phyloP scores from a whole-genome alignment of 371 early-diverging fungal species.

The Catenaria anguillulae region DNA sequence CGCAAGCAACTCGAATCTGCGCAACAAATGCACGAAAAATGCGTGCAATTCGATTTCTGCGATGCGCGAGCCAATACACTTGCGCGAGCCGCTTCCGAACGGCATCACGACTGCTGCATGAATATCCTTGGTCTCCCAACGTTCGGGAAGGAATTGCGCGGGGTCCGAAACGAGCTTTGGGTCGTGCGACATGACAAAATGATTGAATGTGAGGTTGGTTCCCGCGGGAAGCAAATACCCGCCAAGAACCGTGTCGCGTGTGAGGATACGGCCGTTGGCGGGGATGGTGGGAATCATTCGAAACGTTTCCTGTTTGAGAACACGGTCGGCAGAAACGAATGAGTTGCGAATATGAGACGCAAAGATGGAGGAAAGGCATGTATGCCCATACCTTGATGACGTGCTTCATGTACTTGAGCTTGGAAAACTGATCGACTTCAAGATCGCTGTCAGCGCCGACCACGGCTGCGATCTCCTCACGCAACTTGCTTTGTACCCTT shows the following conservation, averaged over 20 bases:
- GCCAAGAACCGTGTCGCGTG: neutral
- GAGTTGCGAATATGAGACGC: too few species aligned
- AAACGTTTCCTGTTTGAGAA: neutral
- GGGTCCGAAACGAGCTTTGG: neutral
- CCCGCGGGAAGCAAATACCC: neutral
- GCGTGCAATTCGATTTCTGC: neutral
- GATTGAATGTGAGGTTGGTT: neutral
- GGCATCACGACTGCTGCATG: too few species aligned
- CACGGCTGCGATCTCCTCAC: neutral
- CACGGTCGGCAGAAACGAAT: too few species aligned
- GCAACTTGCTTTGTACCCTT: neutral
- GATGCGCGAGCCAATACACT: neutral
- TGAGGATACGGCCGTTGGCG: neutral
- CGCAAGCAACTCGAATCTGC: neutral
- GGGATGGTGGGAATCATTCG: neutral
- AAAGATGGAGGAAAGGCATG: too few species aligned
- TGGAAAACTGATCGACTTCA: neutral
- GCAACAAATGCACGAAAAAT: neutral
- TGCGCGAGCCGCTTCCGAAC: neutral
- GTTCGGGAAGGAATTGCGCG: neutral
- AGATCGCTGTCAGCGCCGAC: neutral
- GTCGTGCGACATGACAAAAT: neutral
- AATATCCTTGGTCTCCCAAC: neutral
- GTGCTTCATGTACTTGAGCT: neutral
- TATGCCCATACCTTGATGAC: slow-evolving; percentile 1